A percentile compares a stretch with the other conserved stretches of the same genome.
Conservation (phyloP, 2,329 filamentous ascomycete genomes). For the Beauveria medogensis region DNA sequence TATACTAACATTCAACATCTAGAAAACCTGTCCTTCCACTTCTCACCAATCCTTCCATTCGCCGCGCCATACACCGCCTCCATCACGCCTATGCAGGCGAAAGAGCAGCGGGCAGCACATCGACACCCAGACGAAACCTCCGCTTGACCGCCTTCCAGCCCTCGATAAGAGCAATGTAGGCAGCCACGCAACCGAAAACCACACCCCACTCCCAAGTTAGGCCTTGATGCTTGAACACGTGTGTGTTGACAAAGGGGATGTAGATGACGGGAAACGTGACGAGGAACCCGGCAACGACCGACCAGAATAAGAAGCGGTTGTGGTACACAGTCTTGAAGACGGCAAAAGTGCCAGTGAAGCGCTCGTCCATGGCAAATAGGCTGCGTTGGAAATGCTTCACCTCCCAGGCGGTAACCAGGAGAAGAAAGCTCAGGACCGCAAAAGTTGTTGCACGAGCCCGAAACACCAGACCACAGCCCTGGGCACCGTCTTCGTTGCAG, state of each 20-base stretch:
- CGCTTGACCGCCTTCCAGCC: constrained; percentile 63
- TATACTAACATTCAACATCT: constrained; percentile 11
- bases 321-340: constrained; percentile 55
- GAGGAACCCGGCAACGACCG: constrained; percentile 51
- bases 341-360: constrained; percentile 39
- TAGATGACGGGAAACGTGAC: constrained; percentile 58
- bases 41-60: background rate
- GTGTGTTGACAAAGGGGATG: constrained; percentile 56
- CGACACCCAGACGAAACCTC: constrained; percentile 28
- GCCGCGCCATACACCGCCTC: background rate
- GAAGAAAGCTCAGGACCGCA: constrained; percentile 58
- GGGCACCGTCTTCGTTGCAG: constrained; percentile 49
- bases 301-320: constrained; percentile 61
- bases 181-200: constrained; percentile 48
- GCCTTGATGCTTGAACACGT: constrained; percentile 61
- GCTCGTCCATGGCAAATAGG: constrained; percentile 58
- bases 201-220: constrained; percentile 68
- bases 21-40: constrained; percentile 9
- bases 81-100: background rate
- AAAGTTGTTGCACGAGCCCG: constrained; percentile 61
- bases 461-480: constrained; percentile 49
- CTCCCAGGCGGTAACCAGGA: constrained; percentile 65
- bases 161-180: constrained; percentile 59
- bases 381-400: constrained; percentile 63
- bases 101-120: constrained; percentile 14